Conservation (phyloP, 163 green algal species). For the Volvox carteri region DNA sequence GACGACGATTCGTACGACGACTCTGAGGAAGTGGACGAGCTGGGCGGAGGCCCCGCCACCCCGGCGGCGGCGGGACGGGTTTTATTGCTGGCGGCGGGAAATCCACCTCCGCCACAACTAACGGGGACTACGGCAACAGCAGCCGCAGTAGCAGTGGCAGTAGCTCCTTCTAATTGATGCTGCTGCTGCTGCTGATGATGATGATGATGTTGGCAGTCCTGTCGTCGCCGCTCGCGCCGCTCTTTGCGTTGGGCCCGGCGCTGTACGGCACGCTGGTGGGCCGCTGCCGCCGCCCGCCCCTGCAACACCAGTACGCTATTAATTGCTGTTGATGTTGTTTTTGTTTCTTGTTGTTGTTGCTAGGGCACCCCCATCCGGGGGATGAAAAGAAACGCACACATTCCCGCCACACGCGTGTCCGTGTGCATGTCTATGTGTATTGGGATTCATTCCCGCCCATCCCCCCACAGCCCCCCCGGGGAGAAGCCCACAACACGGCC, state of each 20-base stretch:
- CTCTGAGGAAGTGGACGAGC: background rate
- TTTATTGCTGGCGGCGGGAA: background rate
- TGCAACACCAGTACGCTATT: too few relatives aligned
- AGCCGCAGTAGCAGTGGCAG: background rate
- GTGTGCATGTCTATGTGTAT: too few relatives aligned
- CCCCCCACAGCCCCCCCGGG: too few relatives aligned
- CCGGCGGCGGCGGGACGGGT: background rate
- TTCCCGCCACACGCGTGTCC: too few relatives aligned
- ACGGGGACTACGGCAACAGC: background rate
- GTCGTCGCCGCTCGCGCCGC: background rate
- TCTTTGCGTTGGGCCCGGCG: background rate
- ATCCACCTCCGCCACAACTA: background rate
- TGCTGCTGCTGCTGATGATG: background rate
- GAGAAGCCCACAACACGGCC: too few relatives aligned
- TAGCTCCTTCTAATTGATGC: too few relatives aligned
- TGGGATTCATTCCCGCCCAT: too few relatives aligned
- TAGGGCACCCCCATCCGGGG: too few relatives aligned
- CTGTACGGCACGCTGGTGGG: background rate
- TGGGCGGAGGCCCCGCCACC: background rate
- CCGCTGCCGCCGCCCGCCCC: background rate
- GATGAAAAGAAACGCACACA: too few relatives aligned
- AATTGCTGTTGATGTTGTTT: too few relatives aligned
- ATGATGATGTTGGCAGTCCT: background rate
- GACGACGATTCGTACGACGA: slow-evolving; percentile 1
- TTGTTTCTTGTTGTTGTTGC: too few relatives aligned